These are phyloP conservation scores for Microbotryum saponariae DNA, from an alignment of 1,284 basidiomycete species.

Conservation along the genomic window DNA sequence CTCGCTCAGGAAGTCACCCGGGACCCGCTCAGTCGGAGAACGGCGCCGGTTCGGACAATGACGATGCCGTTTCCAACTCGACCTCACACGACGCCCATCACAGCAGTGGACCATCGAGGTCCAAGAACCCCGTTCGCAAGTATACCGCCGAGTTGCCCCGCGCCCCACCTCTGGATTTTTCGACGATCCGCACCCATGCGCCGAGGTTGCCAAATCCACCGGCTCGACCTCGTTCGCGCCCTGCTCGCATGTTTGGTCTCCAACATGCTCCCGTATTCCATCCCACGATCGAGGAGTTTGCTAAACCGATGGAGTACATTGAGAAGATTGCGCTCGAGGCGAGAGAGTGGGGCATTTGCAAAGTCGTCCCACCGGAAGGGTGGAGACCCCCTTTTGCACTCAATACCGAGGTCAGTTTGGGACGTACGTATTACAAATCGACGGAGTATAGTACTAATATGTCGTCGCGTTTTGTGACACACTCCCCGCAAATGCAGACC, in stretches of 20 bases:
- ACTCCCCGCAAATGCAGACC: conserved; percentile 46
- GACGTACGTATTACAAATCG: background rate
- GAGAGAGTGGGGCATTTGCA: conserved; percentile 81
- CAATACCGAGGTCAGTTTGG: conserved; percentile 68
- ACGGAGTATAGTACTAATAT: background rate
- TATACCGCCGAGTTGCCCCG: conserved; percentile 9
- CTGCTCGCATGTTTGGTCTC: conserved; percentile 59
- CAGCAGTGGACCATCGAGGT: too few relatives aligned
- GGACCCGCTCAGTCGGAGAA: background rate
- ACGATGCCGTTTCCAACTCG: too few relatives aligned
- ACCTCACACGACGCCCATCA: too few relatives aligned
- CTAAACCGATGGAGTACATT: conserved; percentile 93
- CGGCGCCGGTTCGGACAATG: background rate
- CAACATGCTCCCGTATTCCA: conserved; percentile 84
- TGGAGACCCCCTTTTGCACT: conserved; percentile 98
- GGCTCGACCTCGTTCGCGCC: conserved; percentile 11
- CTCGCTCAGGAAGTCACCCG: background rate
- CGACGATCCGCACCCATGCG: conserved; percentile 31
- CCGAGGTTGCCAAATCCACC: conserved; percentile 24
- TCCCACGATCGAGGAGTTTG: conserved; percentile 82
- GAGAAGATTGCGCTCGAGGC: conserved; percentile 64
- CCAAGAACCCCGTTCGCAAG: conserved; percentile 21
- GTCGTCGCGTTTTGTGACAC: background rate
- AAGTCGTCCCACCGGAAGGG: conserved; percentile 84
- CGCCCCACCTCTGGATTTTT: conserved; percentile 32